Evolutionary conservation across 306 rosid species (phyloP).

Genomic region (Aeschynomene evenia): DNA sequence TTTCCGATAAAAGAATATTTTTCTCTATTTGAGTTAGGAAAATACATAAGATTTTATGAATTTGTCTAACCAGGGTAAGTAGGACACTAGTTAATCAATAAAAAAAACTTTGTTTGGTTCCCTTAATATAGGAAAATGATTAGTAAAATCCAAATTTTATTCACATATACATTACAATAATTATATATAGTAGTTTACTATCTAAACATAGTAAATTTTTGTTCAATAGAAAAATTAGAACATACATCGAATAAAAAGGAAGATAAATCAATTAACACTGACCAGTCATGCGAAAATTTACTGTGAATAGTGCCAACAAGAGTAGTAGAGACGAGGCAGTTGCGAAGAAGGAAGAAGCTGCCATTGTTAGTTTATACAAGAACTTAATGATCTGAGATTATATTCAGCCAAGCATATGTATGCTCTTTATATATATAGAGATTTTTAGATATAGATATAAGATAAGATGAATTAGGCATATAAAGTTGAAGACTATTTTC

Average conservation of each 20-base stretch:
- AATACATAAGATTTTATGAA: too few relatives aligned
- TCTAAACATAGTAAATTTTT: background rate
- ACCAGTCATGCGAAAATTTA: constrained; percentile 32
- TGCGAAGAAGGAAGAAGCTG: constrained; percentile 5
- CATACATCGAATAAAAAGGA: background rate
- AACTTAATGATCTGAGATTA: background rate
- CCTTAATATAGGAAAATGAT: too few relatives aligned
- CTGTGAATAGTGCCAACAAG: background rate
- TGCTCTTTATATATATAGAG: constrained; percentile 18
- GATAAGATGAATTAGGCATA: background rate
- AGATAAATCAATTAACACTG: background rate
- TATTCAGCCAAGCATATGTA: background rate
- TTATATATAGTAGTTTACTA: too few relatives aligned
- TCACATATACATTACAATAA: too few relatives aligned
- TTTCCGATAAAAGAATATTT: too few relatives aligned
- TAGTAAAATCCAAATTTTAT: too few relatives aligned
- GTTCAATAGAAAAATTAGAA: background rate
- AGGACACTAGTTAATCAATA: too few relatives aligned
- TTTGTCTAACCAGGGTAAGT: too few relatives aligned
- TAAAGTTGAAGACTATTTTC: too few relatives aligned
- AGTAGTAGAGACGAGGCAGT: constrained; percentile 7
- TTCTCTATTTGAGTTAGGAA: background rate
- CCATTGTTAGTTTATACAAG: constrained; percentile 1
- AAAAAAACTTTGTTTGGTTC: too few relatives aligned
- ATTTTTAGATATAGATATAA: too few relatives aligned